These are phyloP conservation scores for Hyphopichia khmerensis DNA, from an alignment of 1,139 yeast species.

Conservation along the genomic window DNA sequence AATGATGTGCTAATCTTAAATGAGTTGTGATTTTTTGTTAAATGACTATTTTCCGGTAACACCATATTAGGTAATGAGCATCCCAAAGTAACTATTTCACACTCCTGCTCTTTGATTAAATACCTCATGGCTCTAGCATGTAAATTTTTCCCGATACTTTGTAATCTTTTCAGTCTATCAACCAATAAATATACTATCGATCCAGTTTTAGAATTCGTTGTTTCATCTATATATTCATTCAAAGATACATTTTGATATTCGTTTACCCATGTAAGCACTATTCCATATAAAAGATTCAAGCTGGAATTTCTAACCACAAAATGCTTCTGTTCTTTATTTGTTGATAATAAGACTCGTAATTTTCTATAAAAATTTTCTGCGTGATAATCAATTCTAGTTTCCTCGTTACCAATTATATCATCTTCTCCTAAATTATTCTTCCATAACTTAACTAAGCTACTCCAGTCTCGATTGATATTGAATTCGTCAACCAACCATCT, in stretches of 20 bases:
- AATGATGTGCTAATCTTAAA: slow-evolving; percentile 26
- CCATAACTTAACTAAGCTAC: slow-evolving; percentile 45
- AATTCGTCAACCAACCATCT: slow-evolving; percentile 65
- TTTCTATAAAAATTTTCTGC: slow-evolving; percentile 30
- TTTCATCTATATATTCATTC: slow-evolving; percentile 13
- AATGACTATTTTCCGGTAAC: slow-evolving; percentile 34
- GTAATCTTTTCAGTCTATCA: slow-evolving; percentile 55
- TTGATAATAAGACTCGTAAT: slow-evolving; percentile 30
- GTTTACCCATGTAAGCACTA: slow-evolving; percentile 57
- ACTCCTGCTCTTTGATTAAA: slow-evolving; percentile 44
- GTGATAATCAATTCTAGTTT: slow-evolving; percentile 20
- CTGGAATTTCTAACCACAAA: slow-evolving; percentile 63
- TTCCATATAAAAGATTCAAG: slow-evolving; percentile 55
- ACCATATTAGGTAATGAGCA: slow-evolving; percentile 52
- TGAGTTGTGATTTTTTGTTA: slow-evolving; percentile 13
- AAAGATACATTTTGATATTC: slow-evolving; percentile 18
- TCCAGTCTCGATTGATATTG: slow-evolving; percentile 51
- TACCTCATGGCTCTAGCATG: slow-evolving; percentile 57
- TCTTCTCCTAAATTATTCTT: slow-evolving; percentile 26
- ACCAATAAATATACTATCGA: slow-evolving; percentile 51
- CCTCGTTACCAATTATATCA: slow-evolving; percentile 5
- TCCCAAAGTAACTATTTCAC: slow-evolving; percentile 47
- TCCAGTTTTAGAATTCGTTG: slow-evolving; percentile 30
- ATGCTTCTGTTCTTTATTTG: slow-evolving; percentile 38
- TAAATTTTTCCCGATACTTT: slow-evolving; percentile 58